A percentile compares a stretch with the other conserved stretches of the same genome.
Conservation (phyloP, 2,329 filamentous ascomycete species). For the Diaporthe sp. region DNA sequence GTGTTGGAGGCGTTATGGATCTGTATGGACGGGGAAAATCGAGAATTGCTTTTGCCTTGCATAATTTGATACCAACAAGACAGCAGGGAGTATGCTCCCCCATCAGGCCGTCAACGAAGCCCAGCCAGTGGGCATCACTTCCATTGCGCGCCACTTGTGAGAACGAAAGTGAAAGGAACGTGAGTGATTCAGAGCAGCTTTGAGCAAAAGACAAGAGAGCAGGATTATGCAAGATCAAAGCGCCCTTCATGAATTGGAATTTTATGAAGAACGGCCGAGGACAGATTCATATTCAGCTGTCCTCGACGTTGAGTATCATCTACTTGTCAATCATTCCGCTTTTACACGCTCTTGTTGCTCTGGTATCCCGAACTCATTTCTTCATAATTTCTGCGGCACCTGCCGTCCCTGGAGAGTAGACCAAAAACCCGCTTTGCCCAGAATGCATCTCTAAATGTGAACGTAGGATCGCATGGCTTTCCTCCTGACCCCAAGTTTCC, state of each 20-base stretch:
- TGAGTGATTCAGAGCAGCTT: background rate
- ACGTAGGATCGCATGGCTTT: background rate
- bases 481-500: background rate
- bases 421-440: background rate
- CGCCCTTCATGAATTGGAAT: no score
- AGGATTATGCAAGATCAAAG: background rate
- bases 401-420: slow-evolving; percentile 30
- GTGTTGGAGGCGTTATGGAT: slow-evolving; percentile 36
- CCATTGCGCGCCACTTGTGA: background rate
- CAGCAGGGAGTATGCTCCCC: background rate
- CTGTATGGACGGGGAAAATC: slow-evolving; percentile 28
- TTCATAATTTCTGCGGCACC: slow-evolving; percentile 26
- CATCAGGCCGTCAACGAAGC: background rate
- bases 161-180: background rate
- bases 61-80: slow-evolving; percentile 31
- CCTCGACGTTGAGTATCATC: background rate
- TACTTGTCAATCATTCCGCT: slow-evolving; percentile 13
- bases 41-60: slow-evolving; percentile 28
- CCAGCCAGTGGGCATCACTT: background rate
- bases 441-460: background rate
- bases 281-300: background rate
- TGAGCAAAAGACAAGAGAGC: background rate
- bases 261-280: background rate
- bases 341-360: background rate
- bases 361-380: slow-evolving; percentile 28